Conservation (phyloP, 495 filamentous ascomycete species). For the Penicillium soppii region DNA sequence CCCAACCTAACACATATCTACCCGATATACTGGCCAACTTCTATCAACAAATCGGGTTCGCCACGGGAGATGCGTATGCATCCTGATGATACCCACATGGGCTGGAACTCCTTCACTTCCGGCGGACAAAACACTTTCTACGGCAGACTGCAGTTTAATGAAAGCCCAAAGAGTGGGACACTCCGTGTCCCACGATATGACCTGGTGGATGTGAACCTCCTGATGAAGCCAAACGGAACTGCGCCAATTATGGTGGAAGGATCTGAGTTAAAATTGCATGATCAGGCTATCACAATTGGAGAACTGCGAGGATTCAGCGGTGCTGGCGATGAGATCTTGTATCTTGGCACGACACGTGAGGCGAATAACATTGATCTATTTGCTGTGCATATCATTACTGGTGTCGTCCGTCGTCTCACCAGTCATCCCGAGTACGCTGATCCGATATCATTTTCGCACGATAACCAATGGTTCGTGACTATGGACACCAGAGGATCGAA, state of each 20-base stretch:
- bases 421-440: constrained; percentile 26
- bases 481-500: constrained; percentile 22
- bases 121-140: constrained; percentile 17
- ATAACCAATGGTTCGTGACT: constrained; percentile 20
- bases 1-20: constrained; percentile 19
- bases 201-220: constrained; percentile 18
- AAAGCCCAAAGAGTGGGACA: constrained; percentile 8
- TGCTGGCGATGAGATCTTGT: constrained; percentile 18
- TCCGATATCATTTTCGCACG: constrained; percentile 21
- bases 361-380: constrained; percentile 26
- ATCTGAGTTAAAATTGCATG: constrained; percentile 9
- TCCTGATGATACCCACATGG: constrained; percentile 22
- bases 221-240: constrained; percentile 5
- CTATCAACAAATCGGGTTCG: constrained; percentile 4
- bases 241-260: constrained; percentile 2
- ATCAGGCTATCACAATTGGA: constrained; percentile 17
- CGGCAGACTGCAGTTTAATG: constrained; percentile 22
- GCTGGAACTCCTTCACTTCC: constrained; percentile 17
- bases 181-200: constrained; percentile 20
- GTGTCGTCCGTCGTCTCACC: constrained; percentile 21
- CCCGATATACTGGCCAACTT: constrained; percentile 18
- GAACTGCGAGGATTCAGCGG: constrained; percentile 26
- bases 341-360: constrained; percentile 19
- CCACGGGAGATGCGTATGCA: constrained; percentile 24
- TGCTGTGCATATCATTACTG: constrained; percentile 20